Conservation (phyloP, 2,329 filamentous ascomycete species). For the Rhytidhysteron rufulum region DNA sequence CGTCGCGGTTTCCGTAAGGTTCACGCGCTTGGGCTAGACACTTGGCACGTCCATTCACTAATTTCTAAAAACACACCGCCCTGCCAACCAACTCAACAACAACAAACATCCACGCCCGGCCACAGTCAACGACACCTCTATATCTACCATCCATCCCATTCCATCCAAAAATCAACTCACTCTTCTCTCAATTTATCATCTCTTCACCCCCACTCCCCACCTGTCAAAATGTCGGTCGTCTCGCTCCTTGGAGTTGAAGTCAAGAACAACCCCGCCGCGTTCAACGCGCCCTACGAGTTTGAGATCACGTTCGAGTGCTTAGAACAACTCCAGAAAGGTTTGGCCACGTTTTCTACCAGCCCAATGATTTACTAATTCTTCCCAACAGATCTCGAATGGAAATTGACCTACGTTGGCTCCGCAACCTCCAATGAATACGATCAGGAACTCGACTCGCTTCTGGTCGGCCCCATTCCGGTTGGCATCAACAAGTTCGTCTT, state of each 20-base stretch:
- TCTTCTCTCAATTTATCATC: too few species aligned
- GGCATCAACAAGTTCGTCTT: slow-evolving; percentile 99
- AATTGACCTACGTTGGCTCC: slow-evolving; percentile 97
- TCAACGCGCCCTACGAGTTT: slow-evolving; percentile 90
- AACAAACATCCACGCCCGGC: neutral
- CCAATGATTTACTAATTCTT: slow-evolving; percentile 12
- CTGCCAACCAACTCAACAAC: neutral
- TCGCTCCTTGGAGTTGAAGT: slow-evolving; percentile 94
- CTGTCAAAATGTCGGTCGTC: slow-evolving; percentile 80
- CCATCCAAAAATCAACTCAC: neutral
- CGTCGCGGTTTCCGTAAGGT: too few species aligned
- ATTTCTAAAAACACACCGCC: neutral
- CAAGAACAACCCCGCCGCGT: slow-evolving; percentile 93
- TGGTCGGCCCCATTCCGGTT: slow-evolving; percentile 95
- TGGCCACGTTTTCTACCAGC: neutral
- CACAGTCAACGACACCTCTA: neutral
- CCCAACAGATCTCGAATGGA: slow-evolving; percentile 88
- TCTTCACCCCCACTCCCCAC: slow-evolving; percentile 1
- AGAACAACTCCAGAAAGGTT: slow-evolving; percentile 89
- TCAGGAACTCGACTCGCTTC: slow-evolving; percentile 93
- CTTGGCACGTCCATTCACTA: too few species aligned
- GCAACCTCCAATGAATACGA: slow-evolving; percentile 97
- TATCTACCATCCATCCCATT: too few species aligned
- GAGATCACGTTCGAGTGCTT: slow-evolving; percentile 99
- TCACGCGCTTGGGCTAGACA: too few species aligned